phyloP scores from a whole-genome alignment of 768 basidiomycete species.

The Serendipita indica region DNA sequence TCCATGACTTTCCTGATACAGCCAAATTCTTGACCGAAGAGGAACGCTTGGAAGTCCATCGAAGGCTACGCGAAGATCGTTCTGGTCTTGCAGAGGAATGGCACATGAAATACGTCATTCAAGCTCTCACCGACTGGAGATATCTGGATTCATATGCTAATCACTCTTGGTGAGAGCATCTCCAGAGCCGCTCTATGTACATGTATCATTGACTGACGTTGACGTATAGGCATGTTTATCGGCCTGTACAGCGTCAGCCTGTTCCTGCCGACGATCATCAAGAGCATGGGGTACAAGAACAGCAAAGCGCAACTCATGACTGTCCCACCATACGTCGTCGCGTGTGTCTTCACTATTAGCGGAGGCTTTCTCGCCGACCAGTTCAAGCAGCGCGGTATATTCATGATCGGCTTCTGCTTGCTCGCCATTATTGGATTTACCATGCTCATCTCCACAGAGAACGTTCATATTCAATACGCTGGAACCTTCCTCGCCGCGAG shows the following conservation, averaged over 20 bases:
- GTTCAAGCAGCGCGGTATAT: conserved; percentile 42
- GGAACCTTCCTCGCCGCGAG: conserved; percentile 10
- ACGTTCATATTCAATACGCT: conserved; percentile 8
- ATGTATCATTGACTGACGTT: too few species aligned
- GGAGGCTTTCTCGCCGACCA: conserved; percentile 53
- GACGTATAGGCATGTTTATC: not conserved
- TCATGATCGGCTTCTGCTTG: conserved; percentile 22
- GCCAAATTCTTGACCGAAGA: conserved; percentile 21
- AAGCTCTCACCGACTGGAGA: conserved; percentile 17
- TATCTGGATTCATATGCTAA: conserved; percentile 14
- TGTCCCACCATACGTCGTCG: conserved; percentile 60
- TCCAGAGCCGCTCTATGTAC: too few species aligned
- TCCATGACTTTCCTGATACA: conserved; percentile 23
- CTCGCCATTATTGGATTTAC: conserved; percentile 5
- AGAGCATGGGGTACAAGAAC: conserved; percentile 40
- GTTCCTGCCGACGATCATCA: conserved; percentile 69
- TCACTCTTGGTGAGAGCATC: too few species aligned
- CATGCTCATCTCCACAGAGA: conserved; percentile 1
- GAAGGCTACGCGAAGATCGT: conserved; percentile 15
- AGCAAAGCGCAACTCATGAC: conserved; percentile 63
- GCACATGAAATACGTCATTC: conserved; percentile 12
- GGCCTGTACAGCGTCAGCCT: conserved; percentile 30
- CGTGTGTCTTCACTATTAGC: conserved; percentile 47
- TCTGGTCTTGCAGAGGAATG: conserved; percentile 14
- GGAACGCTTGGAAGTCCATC: conserved; percentile 16